Conservation (phyloP, 2,329 filamentous ascomycete species). For the Pseudopithomyces chartarum region DNA sequence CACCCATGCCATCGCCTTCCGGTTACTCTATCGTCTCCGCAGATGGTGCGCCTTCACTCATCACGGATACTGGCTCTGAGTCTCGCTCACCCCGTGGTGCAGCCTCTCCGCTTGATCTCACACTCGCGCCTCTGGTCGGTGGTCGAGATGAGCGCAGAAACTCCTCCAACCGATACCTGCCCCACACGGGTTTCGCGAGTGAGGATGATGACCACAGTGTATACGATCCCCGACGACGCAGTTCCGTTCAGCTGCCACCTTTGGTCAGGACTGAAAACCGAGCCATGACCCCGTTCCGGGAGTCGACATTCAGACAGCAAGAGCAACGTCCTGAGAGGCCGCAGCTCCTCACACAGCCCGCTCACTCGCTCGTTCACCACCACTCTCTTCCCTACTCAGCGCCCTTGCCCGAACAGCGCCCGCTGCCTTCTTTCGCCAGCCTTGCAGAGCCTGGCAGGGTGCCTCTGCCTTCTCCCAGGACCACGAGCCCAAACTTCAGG, state of each 20-base stretch:
- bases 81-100: slow-evolving; percentile 53
- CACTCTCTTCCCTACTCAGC: slow-evolving; percentile 37
- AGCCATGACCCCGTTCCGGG: slow-evolving; percentile 26
- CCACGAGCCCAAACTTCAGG: slow-evolving; percentile 34
- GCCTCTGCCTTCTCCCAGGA: slow-evolving; percentile 26
- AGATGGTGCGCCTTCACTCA: slow-evolving; percentile 69
- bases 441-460: slow-evolving; percentile 38
- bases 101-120: slow-evolving; percentile 53
- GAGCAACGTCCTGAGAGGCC: slow-evolving; percentile 30
- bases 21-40: slow-evolving; percentile 67
- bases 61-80: slow-evolving; percentile 66
- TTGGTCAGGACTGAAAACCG: slow-evolving; percentile 31
- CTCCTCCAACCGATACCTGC: slow-evolving; percentile 44
- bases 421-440: slow-evolving; percentile 39
- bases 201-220: slow-evolving; percentile 39
- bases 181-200: slow-evolving; percentile 44
- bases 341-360: slow-evolving; percentile 40
- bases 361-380: slow-evolving; percentile 36
- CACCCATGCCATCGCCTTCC: slow-evolving; percentile 66
- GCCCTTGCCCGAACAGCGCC: slow-evolving; percentile 29
- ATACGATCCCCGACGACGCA: slow-evolving; percentile 33
- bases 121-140: slow-evolving; percentile 43
- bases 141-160: slow-evolving; percentile 44
- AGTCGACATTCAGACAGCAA: slow-evolving; percentile 25
- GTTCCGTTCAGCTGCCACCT: slow-evolving; percentile 42